phyloP scores from a whole-genome alignment of 106 monocot species.

The Alisma plantagoaquatica region DNA sequence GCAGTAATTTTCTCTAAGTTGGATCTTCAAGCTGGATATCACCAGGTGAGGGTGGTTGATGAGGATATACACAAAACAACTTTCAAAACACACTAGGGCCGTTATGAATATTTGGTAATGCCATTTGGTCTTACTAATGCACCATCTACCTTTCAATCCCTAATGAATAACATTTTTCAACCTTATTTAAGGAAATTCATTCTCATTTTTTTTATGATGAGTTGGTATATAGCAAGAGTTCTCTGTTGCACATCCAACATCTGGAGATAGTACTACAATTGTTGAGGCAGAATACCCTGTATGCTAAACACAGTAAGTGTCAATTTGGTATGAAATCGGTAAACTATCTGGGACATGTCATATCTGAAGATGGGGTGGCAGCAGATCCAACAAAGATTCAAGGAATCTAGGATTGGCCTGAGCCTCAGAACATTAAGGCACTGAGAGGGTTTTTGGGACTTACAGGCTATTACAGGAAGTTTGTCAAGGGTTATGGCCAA shows the following conservation, averaged over 20 bases:
- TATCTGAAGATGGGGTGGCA: neutral
- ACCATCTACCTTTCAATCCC: neutral
- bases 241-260: neutral
- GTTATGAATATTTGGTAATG: conserved; percentile 1
- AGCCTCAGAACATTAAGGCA: neutral
- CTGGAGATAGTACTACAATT: neutral
- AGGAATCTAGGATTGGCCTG: neutral
- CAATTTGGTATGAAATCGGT: neutral
- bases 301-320: neutral
- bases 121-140: neutral
- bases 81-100: neutral
- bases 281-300: neutral
- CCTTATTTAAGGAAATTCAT: neutral
- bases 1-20: neutral
- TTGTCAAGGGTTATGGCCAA: neutral
- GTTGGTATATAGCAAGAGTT: neutral
- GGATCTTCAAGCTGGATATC: neutral
- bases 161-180: neutral
- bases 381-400: neutral
- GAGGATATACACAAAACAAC: neutral
- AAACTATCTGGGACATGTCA: neutral
- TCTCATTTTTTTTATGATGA: neutral
- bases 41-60: neutral
- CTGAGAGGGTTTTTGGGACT: conserved; percentile 7
- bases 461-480: conserved; percentile 4